These are phyloP conservation scores for Blastomyces emzantsi DNA, from an alignment of 2,329 filamentous ascomycete genomes.

Conservation along the genomic window DNA sequence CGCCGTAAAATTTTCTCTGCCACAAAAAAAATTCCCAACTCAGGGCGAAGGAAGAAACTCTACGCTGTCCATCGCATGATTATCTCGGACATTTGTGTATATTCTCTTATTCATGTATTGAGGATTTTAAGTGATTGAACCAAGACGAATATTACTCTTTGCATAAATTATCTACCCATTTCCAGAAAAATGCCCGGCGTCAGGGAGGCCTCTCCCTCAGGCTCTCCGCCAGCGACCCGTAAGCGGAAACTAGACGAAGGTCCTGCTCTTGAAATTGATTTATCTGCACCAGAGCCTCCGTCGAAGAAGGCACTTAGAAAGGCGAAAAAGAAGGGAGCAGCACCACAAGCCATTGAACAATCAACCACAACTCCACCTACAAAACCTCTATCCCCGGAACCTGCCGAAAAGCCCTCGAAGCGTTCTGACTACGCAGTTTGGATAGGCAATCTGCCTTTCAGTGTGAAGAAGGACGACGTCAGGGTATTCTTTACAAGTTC, in stretches of 20 bases:
- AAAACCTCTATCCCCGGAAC: constrained; percentile 22
- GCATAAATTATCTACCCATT: background rate
- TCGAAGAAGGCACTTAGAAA: constrained; percentile 89
- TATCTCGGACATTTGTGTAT: background rate
- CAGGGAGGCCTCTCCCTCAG: constrained; percentile 9
- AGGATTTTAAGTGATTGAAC: background rate
- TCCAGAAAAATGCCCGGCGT: constrained; percentile 8
- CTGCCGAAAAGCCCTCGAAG: constrained; percentile 23
- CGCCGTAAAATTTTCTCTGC: background rate
- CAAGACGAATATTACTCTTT: background rate
- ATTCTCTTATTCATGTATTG: background rate
- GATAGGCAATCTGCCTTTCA: constrained; percentile 94
- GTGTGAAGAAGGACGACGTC: constrained; percentile 62
- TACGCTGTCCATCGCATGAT: background rate
- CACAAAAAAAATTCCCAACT: background rate
- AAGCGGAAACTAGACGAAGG: constrained; percentile 59
- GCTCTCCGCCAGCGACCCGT: constrained; percentile 5
- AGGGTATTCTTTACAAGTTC: constrained; percentile 70
- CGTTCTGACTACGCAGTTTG: constrained; percentile 81
- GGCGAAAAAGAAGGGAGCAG: constrained; percentile 58
- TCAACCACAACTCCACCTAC: constrained; percentile 26
- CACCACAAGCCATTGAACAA: constrained; percentile 7
- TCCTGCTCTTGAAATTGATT: constrained; percentile 74
- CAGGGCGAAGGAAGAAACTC: no score
- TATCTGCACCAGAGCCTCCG: constrained; percentile 80